Evolutionary conservation across 2,329 filamentous ascomycete species (phyloP), one percentile per base, ranked within the genome.

Genomic region (Cercospora berteroae): DNA sequence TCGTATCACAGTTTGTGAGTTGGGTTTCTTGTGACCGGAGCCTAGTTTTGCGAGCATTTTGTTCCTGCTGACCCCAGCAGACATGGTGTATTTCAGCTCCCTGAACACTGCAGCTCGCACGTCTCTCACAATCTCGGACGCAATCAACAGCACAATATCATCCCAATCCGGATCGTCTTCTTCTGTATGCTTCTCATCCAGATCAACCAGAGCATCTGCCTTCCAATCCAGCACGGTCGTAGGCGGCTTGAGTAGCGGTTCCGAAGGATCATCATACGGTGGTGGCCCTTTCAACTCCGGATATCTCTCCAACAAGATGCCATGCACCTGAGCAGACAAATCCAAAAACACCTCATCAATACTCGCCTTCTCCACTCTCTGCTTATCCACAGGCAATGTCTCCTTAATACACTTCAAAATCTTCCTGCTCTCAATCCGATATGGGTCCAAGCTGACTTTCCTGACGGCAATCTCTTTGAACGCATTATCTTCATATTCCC

Each of bases 301-400:
- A 78, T 93, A 97, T 61, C 91, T 83, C 72, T 91, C 84, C 48
- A 97, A 79, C 59, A 99, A 81, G 29, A 91, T 83, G 2, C 85
- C 84, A 78, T 96, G 91, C 3, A 97, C 86, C 68, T 97, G 90
- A 0, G 90, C 89, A 9, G 93, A 96, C 60, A 99, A 80, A 79
- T 99, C 95, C 68, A 98, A 82, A 76, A 97, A 99, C 8, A 97
- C 93, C 79, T 99, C 95, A 77, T 99, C 95, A 64, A 98, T 91
- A 75, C 93, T 90, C 18, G 94, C 95, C 78, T 98, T 99, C 82
- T 99, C 94, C 55, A 97, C 88, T 74, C 85, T 88, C 77, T 93
- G 91, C 69, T 88, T 77, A 0, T 84, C 77, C 18, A 82, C 77
- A 1, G 91, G 90, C 55, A 97, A 80, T 36, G 83, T 82, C 4